Conservation (phyloP, 1,284 basidiomycete species). For the Ceratobasidium sp. region DNA sequence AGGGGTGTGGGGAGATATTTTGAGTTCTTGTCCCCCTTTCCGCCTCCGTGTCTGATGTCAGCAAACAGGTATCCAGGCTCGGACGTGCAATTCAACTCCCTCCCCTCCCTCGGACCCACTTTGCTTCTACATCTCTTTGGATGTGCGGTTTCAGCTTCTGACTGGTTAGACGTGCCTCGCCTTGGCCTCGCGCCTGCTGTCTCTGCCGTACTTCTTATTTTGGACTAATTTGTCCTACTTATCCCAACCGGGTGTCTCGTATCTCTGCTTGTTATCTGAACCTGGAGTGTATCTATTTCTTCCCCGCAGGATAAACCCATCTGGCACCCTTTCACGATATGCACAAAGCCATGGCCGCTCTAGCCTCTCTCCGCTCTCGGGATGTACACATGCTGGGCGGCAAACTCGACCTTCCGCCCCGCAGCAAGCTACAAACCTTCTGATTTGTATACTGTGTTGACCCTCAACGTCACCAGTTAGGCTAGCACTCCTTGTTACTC, state of each 20-base stretch:
- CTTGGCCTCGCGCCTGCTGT: neutral
- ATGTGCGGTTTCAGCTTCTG: neutral
- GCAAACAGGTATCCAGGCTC: slow-evolving; percentile 38
- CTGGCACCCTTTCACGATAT: neutral
- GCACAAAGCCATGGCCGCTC: neutral
- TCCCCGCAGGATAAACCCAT: neutral
- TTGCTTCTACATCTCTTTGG: slow-evolving; percentile 11
- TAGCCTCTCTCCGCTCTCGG: slow-evolving; percentile 11
- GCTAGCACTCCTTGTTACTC: neutral
- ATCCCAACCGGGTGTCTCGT: slow-evolving; percentile 11
- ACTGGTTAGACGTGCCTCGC: neutral
- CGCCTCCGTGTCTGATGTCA: slow-evolving; percentile 41
- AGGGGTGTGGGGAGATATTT: slow-evolving; percentile 30
- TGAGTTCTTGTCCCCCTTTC: neutral
- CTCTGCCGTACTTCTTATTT: neutral
- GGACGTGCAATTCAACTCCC: neutral
- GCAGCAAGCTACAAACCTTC: no score
- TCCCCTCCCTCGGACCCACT: neutral
- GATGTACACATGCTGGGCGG: slow-evolving; percentile 13
- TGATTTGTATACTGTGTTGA: neutral
- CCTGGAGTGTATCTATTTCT: slow-evolving; percentile 12
- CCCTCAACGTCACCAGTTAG: neutral
- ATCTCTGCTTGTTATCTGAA: slow-evolving; percentile 25
- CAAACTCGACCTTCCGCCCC: neutral
- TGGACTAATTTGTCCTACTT: neutral